Evolutionary conservation across 768 basidiomycete species (phyloP).

Genomic region (Calocybe indica): DNA sequence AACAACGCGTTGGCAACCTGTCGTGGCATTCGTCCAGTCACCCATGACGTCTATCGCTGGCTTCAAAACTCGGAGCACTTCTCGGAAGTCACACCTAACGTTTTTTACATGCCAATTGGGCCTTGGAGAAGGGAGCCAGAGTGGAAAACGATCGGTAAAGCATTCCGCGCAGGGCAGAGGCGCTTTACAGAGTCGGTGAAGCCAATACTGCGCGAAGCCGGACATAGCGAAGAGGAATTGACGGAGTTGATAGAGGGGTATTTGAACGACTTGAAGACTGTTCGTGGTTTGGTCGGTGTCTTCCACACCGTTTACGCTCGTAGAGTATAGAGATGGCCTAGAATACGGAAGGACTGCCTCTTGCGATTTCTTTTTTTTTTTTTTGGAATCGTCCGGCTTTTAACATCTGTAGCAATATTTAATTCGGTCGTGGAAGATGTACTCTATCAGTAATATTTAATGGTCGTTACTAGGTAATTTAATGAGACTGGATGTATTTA

Average conservation of each 20-base stretch:
- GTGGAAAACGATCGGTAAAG: slow-evolving; percentile 33
- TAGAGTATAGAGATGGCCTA: slow-evolving; percentile 4
- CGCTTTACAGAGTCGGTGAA: slow-evolving; percentile 43
- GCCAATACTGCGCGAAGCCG: slow-evolving; percentile 39
- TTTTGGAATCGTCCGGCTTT: background rate
- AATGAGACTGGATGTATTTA: too few species aligned
- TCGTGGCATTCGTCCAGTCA: slow-evolving; percentile 32
- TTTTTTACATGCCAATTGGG: slow-evolving; percentile 49
- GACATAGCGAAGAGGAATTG: slow-evolving; percentile 28
- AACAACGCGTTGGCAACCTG: slow-evolving; percentile 22
- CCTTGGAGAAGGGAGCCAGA: slow-evolving; percentile 36
- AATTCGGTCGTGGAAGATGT: too few species aligned
- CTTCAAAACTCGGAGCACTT: slow-evolving; percentile 35
- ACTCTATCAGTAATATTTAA: too few species aligned
- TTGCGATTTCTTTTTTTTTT: background rate
- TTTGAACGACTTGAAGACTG: slow-evolving; percentile 37
- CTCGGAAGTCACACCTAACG: slow-evolving; percentile 25
- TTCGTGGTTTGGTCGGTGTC: slow-evolving; percentile 40
- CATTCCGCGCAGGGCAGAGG: slow-evolving; percentile 30
- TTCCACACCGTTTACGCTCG: slow-evolving; percentile 46
- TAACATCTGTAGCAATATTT: background rate
- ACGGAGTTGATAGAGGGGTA: slow-evolving; percentile 33
- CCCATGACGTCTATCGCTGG: slow-evolving; percentile 25
- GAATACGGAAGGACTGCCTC: too few species aligned
- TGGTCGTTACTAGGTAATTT: too few species aligned